Evolutionary conservation across 495 filamentous ascomycete genomes (phyloP).

Genomic region (Penicillium argentinense): DNA sequence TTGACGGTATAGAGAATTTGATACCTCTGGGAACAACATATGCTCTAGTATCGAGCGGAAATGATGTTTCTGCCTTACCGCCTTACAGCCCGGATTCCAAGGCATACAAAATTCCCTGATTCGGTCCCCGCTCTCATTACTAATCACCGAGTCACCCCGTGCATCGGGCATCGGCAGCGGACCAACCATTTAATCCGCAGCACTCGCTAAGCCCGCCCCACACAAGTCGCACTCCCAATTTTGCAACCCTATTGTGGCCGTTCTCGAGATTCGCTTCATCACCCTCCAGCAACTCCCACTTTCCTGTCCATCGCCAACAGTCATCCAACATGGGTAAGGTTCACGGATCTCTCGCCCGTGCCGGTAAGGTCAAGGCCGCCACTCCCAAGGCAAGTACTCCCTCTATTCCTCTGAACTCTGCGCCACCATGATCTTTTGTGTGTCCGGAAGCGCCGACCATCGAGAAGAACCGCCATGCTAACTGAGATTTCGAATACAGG

Average conservation of each 20-base stretch:
- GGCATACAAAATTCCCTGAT: too few species aligned
- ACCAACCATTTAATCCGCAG: slow-evolving; percentile 13
- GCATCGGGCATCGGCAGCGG: too few species aligned
- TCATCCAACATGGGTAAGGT: slow-evolving; percentile 40
- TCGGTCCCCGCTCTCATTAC: too few species aligned
- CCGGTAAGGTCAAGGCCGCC: slow-evolving; percentile 93
- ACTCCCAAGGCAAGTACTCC: slow-evolving; percentile 73
- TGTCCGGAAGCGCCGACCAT: slow-evolving; percentile 5
- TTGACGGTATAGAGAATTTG: not conserved
- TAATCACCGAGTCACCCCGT: not conserved
- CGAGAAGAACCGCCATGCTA: slow-evolving; percentile 18
- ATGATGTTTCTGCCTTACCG: too few species aligned
- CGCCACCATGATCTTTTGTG: slow-evolving; percentile 9
- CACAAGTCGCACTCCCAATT: slow-evolving; percentile 33
- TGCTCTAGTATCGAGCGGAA: too few species aligned
- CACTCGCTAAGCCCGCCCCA: slow-evolving; percentile 35
- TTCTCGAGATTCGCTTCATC: slow-evolving; percentile 26
- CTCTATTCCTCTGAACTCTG: slow-evolving; percentile 7
- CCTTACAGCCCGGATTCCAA: too few species aligned
- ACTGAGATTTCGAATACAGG: slow-evolving; percentile 29
- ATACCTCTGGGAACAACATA: too few species aligned
- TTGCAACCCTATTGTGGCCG: slow-evolving; percentile 29
- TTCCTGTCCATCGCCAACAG: slow-evolving; percentile 28
- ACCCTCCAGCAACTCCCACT: slow-evolving; percentile 26
- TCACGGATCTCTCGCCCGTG: slow-evolving; percentile 74